phyloP scores from a whole-genome alignment of 2,329 filamentous ascomycete genomes.

The Pseudogymnoascus sp. region DNA sequence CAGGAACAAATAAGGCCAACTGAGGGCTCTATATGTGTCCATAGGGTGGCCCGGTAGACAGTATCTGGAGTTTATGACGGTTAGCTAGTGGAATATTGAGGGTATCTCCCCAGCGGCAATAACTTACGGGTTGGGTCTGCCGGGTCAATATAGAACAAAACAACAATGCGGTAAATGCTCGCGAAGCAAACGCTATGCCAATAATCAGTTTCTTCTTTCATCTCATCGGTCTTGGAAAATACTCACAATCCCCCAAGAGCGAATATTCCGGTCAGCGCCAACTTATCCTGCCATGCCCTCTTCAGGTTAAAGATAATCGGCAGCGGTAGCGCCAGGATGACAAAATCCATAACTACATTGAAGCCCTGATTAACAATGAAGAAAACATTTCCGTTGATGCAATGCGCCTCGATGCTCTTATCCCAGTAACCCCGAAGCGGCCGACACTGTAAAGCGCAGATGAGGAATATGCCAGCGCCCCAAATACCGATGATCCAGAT shows the following conservation, averaged over 20 bases:
- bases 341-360: constrained; percentile 17
- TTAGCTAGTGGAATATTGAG: neutral
- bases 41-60: neutral
- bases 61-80: neutral
- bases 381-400: constrained; percentile 19
- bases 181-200: constrained; percentile 18
- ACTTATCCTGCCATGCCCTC: constrained; percentile 15
- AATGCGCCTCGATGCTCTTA: constrained; percentile 17
- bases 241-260: constrained; percentile 18
- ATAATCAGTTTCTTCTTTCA: neutral
- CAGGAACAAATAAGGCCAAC: constrained; percentile 7
- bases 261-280: constrained; percentile 19
- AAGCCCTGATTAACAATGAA: constrained; percentile 20
- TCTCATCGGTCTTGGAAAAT: neutral
- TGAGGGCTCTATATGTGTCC: constrained; percentile 12
- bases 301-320: constrained; percentile 19
- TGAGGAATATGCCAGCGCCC: constrained; percentile 10
- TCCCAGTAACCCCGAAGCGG: constrained; percentile 22
- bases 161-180: constrained; percentile 22
- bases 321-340: constrained; percentile 17
- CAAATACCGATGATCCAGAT: constrained; percentile 20
- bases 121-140: constrained; percentile 22
- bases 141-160: constrained; percentile 19
- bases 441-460: constrained; percentile 21
- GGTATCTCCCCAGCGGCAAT: neutral